These are phyloP conservation scores for Rhamnella rubrinervis DNA, from an alignment of 331 rosid species.

Conservation along the genomic window DNA sequence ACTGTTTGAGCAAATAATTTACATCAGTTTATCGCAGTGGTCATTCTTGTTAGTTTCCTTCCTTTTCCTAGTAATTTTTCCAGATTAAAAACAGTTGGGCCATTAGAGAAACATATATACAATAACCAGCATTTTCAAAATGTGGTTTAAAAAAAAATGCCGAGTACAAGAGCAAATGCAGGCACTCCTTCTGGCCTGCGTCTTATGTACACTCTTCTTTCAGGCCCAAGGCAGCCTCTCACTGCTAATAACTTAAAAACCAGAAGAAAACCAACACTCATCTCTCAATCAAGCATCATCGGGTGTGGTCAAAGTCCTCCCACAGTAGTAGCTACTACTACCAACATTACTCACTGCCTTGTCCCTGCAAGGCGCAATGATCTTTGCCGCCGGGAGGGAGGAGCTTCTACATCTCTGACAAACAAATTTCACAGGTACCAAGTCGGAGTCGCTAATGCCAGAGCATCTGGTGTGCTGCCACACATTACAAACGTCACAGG, in stretches of 20 bases:
- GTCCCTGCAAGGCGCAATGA: conserved; percentile 49
- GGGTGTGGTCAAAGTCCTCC: conserved; percentile 38
- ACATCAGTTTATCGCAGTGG: too few species aligned
- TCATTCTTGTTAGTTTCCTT: too few species aligned
- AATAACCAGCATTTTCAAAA: too few species aligned
- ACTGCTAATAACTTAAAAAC: neutral
- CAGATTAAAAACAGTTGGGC: too few species aligned
- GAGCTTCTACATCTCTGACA: conserved; percentile 56
- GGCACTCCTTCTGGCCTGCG: neutral
- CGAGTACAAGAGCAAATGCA: too few species aligned
- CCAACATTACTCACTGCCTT: conserved; percentile 40
- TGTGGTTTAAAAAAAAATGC: too few species aligned
- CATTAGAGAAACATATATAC: too few species aligned
- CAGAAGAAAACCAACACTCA: neutral
- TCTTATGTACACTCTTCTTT: conserved; percentile 5
- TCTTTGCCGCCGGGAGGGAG: conserved; percentile 21
- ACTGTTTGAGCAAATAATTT: too few species aligned
- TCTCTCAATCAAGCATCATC: conserved; percentile 26
- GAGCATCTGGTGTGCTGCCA: conserved; percentile 93
- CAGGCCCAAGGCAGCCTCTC: conserved; percentile 1
- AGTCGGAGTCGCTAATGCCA: conserved; percentile 55
- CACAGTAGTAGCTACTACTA: conserved; percentile 33
- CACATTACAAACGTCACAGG: conserved; percentile 80
- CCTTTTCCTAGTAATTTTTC: too few species aligned
- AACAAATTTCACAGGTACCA: conserved; percentile 68